Evolutionary conservation across 208 protist genomes (phyloP).

Genomic region (Acanthamoeba pearcei): DNA sequence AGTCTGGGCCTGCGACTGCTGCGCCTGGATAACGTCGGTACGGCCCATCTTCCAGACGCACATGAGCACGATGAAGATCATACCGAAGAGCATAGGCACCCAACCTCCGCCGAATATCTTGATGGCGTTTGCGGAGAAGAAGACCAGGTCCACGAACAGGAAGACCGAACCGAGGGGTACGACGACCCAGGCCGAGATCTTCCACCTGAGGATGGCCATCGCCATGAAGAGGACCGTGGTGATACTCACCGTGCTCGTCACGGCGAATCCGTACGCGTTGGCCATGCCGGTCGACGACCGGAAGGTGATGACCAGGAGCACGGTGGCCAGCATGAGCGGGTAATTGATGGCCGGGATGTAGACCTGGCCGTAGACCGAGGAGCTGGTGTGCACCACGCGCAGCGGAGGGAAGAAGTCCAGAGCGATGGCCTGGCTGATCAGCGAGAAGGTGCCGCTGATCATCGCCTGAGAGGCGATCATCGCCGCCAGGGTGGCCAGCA

Average conservation of each 20-base stretch:
- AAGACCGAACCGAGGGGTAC: not conserved
- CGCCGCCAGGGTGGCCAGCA: not conserved
- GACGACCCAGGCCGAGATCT: not conserved
- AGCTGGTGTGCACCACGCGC: not conserved
- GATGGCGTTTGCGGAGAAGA: conserved; percentile 4
- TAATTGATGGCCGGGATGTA: not conserved
- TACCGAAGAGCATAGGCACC: not conserved
- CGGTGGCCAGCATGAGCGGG: not conserved
- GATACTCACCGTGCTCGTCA: conserved; percentile 1
- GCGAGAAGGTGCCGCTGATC: conserved; percentile 46
- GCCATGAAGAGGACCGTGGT: conserved; percentile 8
- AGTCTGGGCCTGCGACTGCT: no score
- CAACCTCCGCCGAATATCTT: conserved; percentile 8
- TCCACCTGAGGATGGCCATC: not conserved
- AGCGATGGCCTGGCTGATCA: not conserved
- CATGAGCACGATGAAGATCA: not conserved
- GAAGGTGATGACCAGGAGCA: not conserved
- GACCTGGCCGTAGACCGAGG: not conserved
- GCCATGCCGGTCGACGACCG: not conserved
- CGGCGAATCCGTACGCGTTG: not conserved
- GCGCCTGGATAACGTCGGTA: no score
- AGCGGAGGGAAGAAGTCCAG: not conserved
- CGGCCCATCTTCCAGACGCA: not conserved
- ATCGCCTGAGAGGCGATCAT: not conserved
- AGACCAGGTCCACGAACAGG: conserved; percentile 18